Percentiles rank a stretch among this genome's conserved stretches.
These are phyloP conservation scores for Parasitella parasitica DNA, from an alignment of 371 early-diverging fungal species.

Conservation along the genomic window DNA sequence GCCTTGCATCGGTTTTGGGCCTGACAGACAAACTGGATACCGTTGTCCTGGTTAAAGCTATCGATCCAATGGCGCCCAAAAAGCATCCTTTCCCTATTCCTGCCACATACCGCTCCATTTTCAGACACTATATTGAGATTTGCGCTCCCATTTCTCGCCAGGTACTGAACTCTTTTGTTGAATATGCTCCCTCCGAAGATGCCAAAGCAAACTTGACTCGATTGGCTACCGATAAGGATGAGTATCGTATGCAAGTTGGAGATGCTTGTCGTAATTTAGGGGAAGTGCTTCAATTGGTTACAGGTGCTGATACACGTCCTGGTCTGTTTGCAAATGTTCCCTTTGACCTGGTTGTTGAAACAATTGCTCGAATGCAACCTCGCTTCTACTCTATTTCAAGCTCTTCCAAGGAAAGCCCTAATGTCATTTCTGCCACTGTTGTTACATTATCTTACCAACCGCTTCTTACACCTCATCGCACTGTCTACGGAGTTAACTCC, in stretches of 20 bases:
- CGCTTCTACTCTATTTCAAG: conserved; percentile 97
- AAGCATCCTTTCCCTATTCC: conserved; percentile 86
- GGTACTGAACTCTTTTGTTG: conserved; percentile 54
- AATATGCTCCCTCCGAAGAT: conserved; percentile 62
- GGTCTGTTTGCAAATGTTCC: conserved; percentile 57
- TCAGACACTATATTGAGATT: conserved; percentile 92
- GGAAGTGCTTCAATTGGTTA: conserved; percentile 55
- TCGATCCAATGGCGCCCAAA: conserved; percentile 71
- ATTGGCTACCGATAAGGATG: conserved; percentile 74
- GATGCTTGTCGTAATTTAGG: conserved; percentile 69
- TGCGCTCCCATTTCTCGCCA: conserved; percentile 67
- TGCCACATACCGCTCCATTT: conserved; percentile 80
- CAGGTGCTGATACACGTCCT: conserved; percentile 19
- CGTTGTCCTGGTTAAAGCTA: conserved; percentile 59
- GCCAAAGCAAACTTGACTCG: conserved; percentile 52
- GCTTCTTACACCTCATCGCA: conserved; percentile 47
- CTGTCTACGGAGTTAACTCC: conserved; percentile 75
- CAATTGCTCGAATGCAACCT: conserved; percentile 80
- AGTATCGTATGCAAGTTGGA: conserved; percentile 61
- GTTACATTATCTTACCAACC: conserved; percentile 84
- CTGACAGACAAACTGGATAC: conserved; percentile 67
- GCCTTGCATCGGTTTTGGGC: conserved; percentile 65
- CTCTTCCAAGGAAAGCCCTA: conserved; percentile 73
- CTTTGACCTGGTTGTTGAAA: conserved; percentile 76
- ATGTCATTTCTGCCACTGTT: conserved; percentile 78